phyloP scores from a whole-genome alignment of 192 early-diverging fungal genomes.

The Spinellus fusiger region DNA sequence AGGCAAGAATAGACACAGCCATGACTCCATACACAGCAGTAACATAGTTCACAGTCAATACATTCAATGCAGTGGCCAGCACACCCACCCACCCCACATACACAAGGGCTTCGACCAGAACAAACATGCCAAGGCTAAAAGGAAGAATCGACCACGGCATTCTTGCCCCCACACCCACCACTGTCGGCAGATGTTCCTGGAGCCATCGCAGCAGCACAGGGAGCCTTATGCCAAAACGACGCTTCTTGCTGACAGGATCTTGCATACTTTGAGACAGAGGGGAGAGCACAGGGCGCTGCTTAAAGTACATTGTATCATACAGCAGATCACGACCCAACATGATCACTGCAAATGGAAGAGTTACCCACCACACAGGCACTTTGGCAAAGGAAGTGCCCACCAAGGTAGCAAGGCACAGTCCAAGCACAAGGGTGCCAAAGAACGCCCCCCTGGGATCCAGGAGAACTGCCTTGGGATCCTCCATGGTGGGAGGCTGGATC shows the following conservation, averaged over 20 bases:
- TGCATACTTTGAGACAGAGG: no score
- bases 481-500: constrained; percentile 35
- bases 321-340: constrained; percentile 54
- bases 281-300: background rate
- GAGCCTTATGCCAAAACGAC: no score
- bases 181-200: no score
- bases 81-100: constrained; percentile 61
- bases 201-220: no score
- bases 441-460: constrained; percentile 53
- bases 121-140: constrained; percentile 84
- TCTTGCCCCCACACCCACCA: constrained; percentile 43
- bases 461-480: constrained; percentile 46
- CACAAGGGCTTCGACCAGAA: constrained; percentile 70
- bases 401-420: constrained; percentile 54
- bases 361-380: constrained; percentile 72
- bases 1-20: constrained; percentile 58
- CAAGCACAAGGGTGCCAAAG: constrained; percentile 53
- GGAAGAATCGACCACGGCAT: constrained; percentile 76
- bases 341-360: constrained; percentile 67
- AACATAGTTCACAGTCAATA: constrained; percentile 43
- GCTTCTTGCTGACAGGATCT: background rate
- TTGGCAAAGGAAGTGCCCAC: constrained; percentile 62
- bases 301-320: constrained; percentile 32
- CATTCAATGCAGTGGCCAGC: constrained; percentile 52
- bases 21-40: constrained; percentile 58